phyloP scores from a whole-genome alignment of 768 basidiomycete genomes.

The Suillus lakei region DNA sequence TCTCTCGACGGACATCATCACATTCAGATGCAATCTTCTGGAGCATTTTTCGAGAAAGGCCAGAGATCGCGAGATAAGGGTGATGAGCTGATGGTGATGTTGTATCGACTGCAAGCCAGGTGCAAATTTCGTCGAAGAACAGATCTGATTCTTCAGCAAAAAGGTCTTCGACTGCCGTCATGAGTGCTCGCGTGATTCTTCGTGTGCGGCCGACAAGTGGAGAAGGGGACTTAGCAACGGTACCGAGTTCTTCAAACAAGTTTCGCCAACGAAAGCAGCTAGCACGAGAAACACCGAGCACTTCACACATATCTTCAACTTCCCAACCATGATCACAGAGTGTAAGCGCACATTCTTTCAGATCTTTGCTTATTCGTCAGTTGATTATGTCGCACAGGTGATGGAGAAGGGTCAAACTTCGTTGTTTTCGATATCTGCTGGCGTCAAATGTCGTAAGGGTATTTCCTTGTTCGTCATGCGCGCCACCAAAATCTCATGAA shows the following conservation, averaged over 20 bases:
- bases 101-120: conserved; percentile 28
- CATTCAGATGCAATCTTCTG: conserved; percentile 30
- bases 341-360: conserved; percentile 31
- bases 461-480: no score
- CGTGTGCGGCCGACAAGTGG: conserved; percentile 18
- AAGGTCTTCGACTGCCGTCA: conserved; percentile 26
- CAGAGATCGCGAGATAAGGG: conserved; percentile 31
- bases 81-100: conserved; percentile 19
- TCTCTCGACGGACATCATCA: conserved; percentile 8
- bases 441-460: no score
- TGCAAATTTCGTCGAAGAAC: conserved; percentile 28
- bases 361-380: conserved; percentile 27
- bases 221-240: conserved; percentile 17
- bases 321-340: conserved; percentile 30
- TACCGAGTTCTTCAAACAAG: conserved; percentile 23
- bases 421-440: no score
- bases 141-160: conserved; percentile 18
- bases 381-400: no score
- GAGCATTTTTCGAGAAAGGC: conserved; percentile 36
- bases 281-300: conserved; percentile 26
- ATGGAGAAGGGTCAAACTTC: no score
- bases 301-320: conserved; percentile 19
- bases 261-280: conserved; percentile 31
- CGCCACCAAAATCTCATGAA: no score
- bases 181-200: conserved; percentile 19